Evolutionary conservation across 2,329 filamentous ascomycete genomes (phyloP).

Genomic region (Scortechinia acanthostroma): DNA sequence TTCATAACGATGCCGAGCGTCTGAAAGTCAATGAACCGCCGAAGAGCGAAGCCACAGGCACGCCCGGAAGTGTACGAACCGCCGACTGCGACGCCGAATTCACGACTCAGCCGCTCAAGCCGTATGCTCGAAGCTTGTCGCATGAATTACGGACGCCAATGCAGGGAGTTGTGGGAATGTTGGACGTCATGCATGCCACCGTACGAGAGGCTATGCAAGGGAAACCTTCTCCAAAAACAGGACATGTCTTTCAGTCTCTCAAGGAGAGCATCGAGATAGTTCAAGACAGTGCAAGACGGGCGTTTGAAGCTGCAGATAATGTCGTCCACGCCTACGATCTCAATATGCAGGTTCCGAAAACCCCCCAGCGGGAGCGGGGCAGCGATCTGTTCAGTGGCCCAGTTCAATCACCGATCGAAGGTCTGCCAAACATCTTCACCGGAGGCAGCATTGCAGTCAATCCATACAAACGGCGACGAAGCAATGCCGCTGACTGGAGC

Average conservation of each 20-base stretch:
- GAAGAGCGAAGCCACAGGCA: conserved; percentile 29
- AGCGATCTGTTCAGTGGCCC: conserved; percentile 3
- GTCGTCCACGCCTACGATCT: conserved; percentile 71
- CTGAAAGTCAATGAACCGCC: background rate
- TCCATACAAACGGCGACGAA: conserved; percentile 32
- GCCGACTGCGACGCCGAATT: conserved; percentile 47
- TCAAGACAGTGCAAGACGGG: conserved; percentile 66
- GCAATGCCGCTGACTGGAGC: conserved; percentile 22
- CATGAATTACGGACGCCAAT: conserved; percentile 69
- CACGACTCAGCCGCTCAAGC: conserved; percentile 58
- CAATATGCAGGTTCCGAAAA: conserved; percentile 69
- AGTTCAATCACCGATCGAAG: conserved; percentile 14
- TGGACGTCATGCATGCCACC: conserved; percentile 71
- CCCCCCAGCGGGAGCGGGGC: conserved; percentile 21
- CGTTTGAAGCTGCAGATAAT: conserved; percentile 69
- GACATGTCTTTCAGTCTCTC: conserved; percentile 50
- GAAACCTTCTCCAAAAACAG: conserved; percentile 37
- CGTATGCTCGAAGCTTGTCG: conserved; percentile 66
- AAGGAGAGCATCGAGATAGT: conserved; percentile 66
- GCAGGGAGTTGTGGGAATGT: conserved; percentile 71
- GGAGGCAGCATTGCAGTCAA: conserved; percentile 30
- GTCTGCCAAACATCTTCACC: conserved; percentile 26
- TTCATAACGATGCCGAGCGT: conserved; percentile 21
- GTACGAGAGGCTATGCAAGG: conserved; percentile 57
- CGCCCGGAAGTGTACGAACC: conserved; percentile 31